Base-by-base conservation (phyloP, 2,329 filamentous ascomycete species). In the Huntiella omanensis region DNA sequence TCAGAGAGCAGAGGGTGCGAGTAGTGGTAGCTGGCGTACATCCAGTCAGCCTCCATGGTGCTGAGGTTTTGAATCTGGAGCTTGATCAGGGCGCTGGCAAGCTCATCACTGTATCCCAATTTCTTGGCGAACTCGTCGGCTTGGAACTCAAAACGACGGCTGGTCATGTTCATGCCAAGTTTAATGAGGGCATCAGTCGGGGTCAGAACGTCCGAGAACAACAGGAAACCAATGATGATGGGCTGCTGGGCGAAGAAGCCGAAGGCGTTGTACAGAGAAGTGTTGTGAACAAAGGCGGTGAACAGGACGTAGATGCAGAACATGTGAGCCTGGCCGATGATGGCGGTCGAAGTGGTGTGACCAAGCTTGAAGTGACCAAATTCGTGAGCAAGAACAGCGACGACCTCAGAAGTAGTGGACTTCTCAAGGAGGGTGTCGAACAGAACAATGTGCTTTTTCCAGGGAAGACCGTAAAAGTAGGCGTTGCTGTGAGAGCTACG, bases 401-500 rank as follows among this genome's bases (percentile, higher is more conserved):
- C 84, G 36, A 98, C 87, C 63, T 98, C 91, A 58, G 91, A 73
- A 3, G 83, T 78, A 52, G 87, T 77, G 60, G 82, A 91, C 74
- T 96, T 94, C 64, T 95, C 88, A 52, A 98, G 86, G 52, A 98
- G 66, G 4, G 92, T 98, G 60, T 98, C 91, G 61, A 94, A 98
- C 59, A 98, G 92, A 57, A 98, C 91, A 67, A 98, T 98, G 68
- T 96, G 92, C 74, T 96, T 96, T 74, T 95, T 95, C 87, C 88
- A 98, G 37, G 91, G 91, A 47, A 98, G 74, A 50, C 91, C 91
- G 56, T 92, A 95, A 67, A 98, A 98, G 64, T 92, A 91, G 33
- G 84, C 84, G 60, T 92, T 92, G 63, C 80, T 85, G 66, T 92
- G 84, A 32, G 83, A 80, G 59, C 79, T 84, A 57, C 85, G 73